Conservation (phyloP, 768 basidiomycete genomes). For the Russula foetens region DNA sequence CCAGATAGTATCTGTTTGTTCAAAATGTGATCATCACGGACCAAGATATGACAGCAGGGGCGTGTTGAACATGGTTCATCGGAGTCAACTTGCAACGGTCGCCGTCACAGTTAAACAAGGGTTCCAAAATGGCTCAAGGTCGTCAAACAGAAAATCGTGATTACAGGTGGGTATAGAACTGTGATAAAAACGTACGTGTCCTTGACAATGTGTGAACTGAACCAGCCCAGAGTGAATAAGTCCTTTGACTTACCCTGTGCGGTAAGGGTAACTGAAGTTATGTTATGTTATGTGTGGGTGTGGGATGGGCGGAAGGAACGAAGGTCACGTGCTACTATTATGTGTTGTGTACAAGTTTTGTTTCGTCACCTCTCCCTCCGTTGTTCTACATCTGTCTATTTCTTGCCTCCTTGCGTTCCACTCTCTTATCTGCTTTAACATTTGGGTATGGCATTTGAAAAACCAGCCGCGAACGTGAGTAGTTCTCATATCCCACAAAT, state of each 20-base stretch:
- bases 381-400: neutral
- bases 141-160: too few relatives aligned
- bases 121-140: neutral
- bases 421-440: neutral
- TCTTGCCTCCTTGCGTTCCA: neutral
- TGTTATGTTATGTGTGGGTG: too few relatives aligned
- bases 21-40: neutral
- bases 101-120: neutral
- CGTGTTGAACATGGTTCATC: neutral
- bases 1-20: neutral
- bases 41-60: neutral
- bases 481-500: neutral
- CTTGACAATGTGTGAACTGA: too few relatives aligned
- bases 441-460: slow-evolving; percentile 4
- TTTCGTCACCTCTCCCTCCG: too few relatives aligned
- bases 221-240: too few relatives aligned
- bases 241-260: too few relatives aligned
- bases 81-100: too few relatives aligned
- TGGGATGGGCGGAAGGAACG: too few relatives aligned
- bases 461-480: neutral
- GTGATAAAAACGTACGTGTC: too few relatives aligned
- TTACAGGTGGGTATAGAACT: too few relatives aligned
- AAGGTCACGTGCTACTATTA: neutral
- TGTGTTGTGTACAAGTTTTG: neutral
- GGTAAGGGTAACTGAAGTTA: too few relatives aligned